Evolutionary conservation across 2,329 filamentous ascomycete species (phyloP).

Genomic region (Fusarium albosuccineum): DNA sequence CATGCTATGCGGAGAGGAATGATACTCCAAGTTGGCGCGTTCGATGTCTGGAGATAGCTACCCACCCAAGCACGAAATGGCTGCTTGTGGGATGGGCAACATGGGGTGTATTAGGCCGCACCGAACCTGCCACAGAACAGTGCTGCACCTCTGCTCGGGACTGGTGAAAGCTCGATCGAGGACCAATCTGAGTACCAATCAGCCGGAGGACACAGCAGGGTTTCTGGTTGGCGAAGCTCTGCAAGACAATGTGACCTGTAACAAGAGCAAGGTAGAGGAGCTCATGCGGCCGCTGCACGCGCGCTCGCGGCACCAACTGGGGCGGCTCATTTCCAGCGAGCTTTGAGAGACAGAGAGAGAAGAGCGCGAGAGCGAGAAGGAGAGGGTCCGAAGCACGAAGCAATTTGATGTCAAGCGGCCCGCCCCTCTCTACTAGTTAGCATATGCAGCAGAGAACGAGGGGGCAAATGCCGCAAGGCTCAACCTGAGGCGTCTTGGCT

Average conservation of each 20-base stretch:
- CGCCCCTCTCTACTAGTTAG: not conserved
- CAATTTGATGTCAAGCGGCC: conserved; percentile 7
- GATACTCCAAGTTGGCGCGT: not conserved
- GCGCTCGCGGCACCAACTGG: conserved; percentile 31
- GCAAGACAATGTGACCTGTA: conserved; percentile 44
- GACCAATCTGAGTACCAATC: conserved; percentile 44
- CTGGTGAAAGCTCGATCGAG: conserved; percentile 36
- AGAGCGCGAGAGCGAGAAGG: not conserved
- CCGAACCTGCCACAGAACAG: conserved; percentile 15
- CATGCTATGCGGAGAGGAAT: not conserved
- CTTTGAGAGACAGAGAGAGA: not conserved
- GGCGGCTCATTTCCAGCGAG: conserved; percentile 38
- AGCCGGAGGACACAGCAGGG: conserved; percentile 39
- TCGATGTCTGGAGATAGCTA: conserved; percentile 19
- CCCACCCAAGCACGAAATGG: conserved; percentile 11
- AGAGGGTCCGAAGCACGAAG: not conserved
- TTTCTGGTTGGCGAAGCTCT: conserved; percentile 36
- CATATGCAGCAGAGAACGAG: not conserved
- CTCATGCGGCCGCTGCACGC: conserved; percentile 46
- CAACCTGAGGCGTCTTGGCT: conserved; percentile 19
- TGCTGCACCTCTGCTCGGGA: conserved; percentile 19
- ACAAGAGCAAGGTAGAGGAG: conserved; percentile 32
- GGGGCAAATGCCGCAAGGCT: conserved; percentile 17
- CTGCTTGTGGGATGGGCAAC: conserved; percentile 17
- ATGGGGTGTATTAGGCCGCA: conserved; percentile 26